phyloP scores from a whole-genome alignment of 805 yeast species.

The Saccharomyces jurei region DNA sequence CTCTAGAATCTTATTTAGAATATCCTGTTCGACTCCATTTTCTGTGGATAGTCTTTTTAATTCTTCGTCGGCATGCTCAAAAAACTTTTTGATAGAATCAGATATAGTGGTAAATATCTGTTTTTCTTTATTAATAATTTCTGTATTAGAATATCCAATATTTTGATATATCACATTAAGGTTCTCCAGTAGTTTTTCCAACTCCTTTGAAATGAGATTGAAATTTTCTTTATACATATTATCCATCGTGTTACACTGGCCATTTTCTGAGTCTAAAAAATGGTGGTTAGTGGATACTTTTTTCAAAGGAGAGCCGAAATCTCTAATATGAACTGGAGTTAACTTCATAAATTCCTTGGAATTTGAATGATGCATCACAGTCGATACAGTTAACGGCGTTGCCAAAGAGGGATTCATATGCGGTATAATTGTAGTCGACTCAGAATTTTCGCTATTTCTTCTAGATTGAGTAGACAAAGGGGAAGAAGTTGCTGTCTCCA shows the following conservation, averaged over 20 bases:
- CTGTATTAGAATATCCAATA: conserved; percentile 48
- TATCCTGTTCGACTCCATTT: conserved; percentile 23
- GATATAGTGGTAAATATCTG: conserved; percentile 43
- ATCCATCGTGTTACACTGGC: background rate
- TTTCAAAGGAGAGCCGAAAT: conserved; percentile 14
- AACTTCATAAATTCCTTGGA: conserved; percentile 22
- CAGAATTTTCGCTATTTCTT: background rate
- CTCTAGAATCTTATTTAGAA: conserved; percentile 27
- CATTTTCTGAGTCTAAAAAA: background rate
- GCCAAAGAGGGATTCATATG: background rate
- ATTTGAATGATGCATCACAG: conserved; percentile 2
- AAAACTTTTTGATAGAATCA: conserved; percentile 39
- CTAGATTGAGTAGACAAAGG: background rate
- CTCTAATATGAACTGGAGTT: conserved; percentile 22
- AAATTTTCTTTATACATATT: conserved; percentile 26
- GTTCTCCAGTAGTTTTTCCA: conserved; percentile 31
- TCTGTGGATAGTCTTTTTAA: conserved; percentile 26
- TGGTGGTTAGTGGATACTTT: background rate
- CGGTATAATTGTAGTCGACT: background rate
- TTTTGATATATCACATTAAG: conserved; percentile 41
- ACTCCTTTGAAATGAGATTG: conserved; percentile 24
- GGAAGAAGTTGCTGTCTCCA: conserved; percentile 1
- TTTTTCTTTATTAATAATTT: conserved; percentile 41
- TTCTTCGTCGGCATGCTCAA: conserved; percentile 32
- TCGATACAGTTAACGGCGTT: background rate